phyloP scores from a whole-genome alignment of 805 yeast genomes.

The Zygoascus bituminiphila region DNA sequence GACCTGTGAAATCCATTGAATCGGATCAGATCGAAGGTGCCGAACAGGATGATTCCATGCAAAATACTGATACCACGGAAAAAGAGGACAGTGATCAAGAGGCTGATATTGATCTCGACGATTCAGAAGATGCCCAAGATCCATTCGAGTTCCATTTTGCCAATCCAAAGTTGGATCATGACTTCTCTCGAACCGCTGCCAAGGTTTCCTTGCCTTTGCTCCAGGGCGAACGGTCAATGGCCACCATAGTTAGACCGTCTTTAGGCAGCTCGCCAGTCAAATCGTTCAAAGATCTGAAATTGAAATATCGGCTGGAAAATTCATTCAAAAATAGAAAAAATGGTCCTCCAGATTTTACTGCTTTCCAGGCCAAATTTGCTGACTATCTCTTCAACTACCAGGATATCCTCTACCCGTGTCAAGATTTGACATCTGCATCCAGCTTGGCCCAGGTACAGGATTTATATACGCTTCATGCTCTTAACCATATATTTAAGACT shows the following conservation, averaged over 20 bases:
- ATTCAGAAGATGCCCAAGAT: constrained; percentile 41
- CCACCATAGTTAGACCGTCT: neutral
- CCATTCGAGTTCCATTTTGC: constrained; percentile 76
- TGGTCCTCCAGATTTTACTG: constrained; percentile 26
- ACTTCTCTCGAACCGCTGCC: constrained; percentile 5
- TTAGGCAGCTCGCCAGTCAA: neutral
- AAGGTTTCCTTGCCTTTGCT: constrained; percentile 16
- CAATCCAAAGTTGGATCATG: constrained; percentile 14
- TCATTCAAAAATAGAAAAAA: constrained; percentile 16
- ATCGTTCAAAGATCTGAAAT: constrained; percentile 9
- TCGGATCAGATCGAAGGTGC: constrained; percentile 21
- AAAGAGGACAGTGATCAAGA: constrained; percentile 26
- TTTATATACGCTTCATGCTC: constrained; percentile 57
- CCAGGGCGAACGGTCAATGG: constrained; percentile 2
- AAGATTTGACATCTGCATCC: constrained; percentile 30
- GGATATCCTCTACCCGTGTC: constrained; percentile 58
- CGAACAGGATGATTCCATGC: constrained; percentile 24
- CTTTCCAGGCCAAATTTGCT: constrained; percentile 44
- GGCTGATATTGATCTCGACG: constrained; percentile 33
- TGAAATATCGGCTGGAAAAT: constrained; percentile 16
- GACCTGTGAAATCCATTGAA: constrained; percentile 3
- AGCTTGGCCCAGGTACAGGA: constrained; percentile 49
- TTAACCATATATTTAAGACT: constrained; percentile 81
- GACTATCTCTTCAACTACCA: constrained; percentile 65
- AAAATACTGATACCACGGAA: constrained; percentile 17